Percentiles rank a stretch among this genome's conserved stretches.
Evolutionary conservation across 305 asterid species (phyloP).

Genomic region (Fraxinus greggii): DNA sequence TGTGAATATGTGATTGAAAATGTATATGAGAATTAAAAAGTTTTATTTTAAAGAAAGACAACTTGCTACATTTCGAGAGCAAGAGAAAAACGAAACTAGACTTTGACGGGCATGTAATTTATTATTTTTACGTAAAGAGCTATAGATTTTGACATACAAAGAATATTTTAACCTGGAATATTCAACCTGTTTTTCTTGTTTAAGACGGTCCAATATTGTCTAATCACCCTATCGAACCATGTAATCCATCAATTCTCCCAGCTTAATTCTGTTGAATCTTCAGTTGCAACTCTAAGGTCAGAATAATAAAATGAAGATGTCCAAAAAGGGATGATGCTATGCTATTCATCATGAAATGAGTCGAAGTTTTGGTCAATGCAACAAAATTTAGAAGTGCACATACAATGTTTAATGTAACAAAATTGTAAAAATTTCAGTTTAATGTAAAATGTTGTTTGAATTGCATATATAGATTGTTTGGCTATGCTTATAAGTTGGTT

Average conservation of each 20-base stretch:
- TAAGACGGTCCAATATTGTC: not conserved
- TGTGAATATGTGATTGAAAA: no score
- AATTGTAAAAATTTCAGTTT: not conserved
- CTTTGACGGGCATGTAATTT: no score
- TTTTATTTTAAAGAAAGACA: no score
- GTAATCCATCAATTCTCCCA: not conserved
- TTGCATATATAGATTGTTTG: not conserved
- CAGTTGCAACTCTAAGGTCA: not conserved
- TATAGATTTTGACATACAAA: not conserved
- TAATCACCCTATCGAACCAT: not conserved
- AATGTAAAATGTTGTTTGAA: no score
- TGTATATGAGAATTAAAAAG: no score
- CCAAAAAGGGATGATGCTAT: not conserved
- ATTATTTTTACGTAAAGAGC: not conserved
- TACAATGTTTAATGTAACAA: not conserved
- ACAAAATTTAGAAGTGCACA: not conserved
- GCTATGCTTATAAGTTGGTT: not conserved
- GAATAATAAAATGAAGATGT: not conserved
- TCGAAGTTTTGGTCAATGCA: not conserved
- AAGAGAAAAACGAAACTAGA: no score
- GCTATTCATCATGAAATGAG: not conserved
- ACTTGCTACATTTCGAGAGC: no score
- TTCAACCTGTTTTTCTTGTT: no score
- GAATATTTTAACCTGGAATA: not conserved
- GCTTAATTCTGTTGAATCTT: not conserved